Base-by-base conservation (phyloP, 768 basidiomycete species). In the Sutorius australiensis region DNA sequence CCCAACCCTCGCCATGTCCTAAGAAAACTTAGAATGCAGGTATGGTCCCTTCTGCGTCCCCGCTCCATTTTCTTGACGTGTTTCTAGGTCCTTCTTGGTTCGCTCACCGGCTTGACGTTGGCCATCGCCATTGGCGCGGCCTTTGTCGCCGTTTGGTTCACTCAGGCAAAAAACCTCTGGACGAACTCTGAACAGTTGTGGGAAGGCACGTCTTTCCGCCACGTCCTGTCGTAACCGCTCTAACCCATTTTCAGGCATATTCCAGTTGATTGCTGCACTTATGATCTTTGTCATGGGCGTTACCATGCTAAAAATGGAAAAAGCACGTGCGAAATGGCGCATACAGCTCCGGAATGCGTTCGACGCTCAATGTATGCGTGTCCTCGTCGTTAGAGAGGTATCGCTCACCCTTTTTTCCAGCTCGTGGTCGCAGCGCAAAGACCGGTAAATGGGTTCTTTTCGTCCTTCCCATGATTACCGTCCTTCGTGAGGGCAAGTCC, bases 131-230 rank as follows among this genome's bases (percentile, higher is more conserved):
- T 98, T 54, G 95, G 95, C 32, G 92, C 89, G 12, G 85, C 92
- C 2, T 98, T 95, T 71, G 88, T 98, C 56, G 92, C 89, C 7
- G 80, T 97, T 38, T 98, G 93, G 88, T 98, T 95, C 73, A 98
- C 93, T 30, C 83, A 89, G 63, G 87, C 95, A 0, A 77, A 79
- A 19, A 75, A 97, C 67, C 78, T 98, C 16, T 98, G 92, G 89
- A 67, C 78, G 37, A 83, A 83, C 63, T 81, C 92, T 6, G 95
- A 98, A 72, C 79, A 84, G 50, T 72, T 95, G 52, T 98, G 95
- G 95, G 95, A 98, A 78, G 95, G 95, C 76, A 67, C 11, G 67
- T 24, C 17, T 46, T 5, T 46, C 36, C 24, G 17, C 17, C 38
- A 34, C 40, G 38, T 30, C 38, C 28, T 19, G 4, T 13, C 17